Evolutionary conservation across 1,284 basidiomycete genomes (phyloP).

Genomic region (Ustilago bromivora): DNA sequence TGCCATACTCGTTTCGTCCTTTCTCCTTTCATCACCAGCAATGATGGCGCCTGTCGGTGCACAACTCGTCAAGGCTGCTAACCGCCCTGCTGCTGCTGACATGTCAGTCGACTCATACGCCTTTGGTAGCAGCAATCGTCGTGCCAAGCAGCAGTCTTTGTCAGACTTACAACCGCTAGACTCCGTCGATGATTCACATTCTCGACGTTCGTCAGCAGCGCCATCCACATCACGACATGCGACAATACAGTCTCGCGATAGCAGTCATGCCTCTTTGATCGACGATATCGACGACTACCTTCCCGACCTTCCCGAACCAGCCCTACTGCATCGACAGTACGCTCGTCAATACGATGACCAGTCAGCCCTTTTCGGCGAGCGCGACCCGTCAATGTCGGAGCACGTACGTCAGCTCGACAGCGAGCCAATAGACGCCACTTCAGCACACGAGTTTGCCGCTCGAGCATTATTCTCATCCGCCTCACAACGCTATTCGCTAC

Average conservation of each 20-base stretch:
- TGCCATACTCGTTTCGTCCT: slow-evolving; percentile 49
- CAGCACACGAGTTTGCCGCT: slow-evolving; percentile 3
- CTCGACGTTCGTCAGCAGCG: slow-evolving; percentile 6
- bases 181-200: neutral
- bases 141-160: neutral
- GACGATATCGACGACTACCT: slow-evolving; percentile 32
- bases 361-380: slow-evolving; percentile 26
- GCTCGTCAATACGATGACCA: slow-evolving; percentile 33
- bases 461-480: neutral
- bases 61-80: neutral
- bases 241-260: neutral
- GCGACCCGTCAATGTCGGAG: slow-evolving; percentile 13
- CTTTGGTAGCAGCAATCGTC: slow-evolving; percentile 8
- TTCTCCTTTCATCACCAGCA: slow-evolving; percentile 47
- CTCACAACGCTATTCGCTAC: slow-evolving; percentile 42
- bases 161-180: neutral
- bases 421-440: neutral
- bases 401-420: slow-evolving; percentile 10
- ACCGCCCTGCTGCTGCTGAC: neutral
- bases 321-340: slow-evolving; percentile 24
- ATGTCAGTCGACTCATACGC: slow-evolving; percentile 8
- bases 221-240: slow-evolving; percentile 13
- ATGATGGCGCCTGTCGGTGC: slow-evolving; percentile 34
- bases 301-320: slow-evolving; percentile 15
- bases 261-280: neutral